A percentile compares a stretch with the other conserved stretches of the same genome.
phyloP scores from a whole-genome alignment of 192 early-diverging fungal genomes.

The Spizellomyces punctatus region DNA sequence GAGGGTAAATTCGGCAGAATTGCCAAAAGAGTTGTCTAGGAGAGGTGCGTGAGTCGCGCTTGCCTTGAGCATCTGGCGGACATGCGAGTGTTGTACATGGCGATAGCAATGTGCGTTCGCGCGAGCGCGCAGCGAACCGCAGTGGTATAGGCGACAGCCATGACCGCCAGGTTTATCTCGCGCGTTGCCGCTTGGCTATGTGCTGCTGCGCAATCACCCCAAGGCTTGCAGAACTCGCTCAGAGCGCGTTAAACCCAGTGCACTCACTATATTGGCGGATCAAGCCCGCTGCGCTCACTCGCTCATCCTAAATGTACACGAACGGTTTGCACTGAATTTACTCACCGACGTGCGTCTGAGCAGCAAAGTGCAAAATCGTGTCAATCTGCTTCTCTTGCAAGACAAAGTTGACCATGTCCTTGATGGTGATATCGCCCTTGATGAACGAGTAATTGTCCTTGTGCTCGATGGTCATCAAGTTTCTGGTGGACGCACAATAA shows the following conservation, averaged over 20 bases:
- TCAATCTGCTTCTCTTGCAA: slow-evolving; percentile 70
- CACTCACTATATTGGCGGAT: no score
- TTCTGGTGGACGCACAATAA: slow-evolving; percentile 72
- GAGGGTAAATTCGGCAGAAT: slow-evolving; percentile 76
- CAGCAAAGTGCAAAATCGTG: slow-evolving; percentile 76
- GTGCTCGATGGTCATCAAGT: slow-evolving; percentile 46
- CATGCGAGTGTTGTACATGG: no score
- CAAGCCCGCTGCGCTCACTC: no score
- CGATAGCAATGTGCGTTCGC: no score
- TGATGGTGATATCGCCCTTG: slow-evolving; percentile 71
- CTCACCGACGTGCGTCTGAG: slow-evolving; percentile 75
- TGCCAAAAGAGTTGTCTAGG: slow-evolving; percentile 77
- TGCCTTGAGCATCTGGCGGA: background rate
- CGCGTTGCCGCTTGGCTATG: no score
- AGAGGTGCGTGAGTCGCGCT: background rate
- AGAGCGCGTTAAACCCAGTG: no score
- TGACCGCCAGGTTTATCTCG: no score
- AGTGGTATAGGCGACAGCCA: no score
- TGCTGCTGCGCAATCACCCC: no score
- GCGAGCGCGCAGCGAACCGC: no score
- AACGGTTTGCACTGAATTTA: background rate
- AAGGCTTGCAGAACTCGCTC: no score
- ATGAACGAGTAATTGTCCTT: slow-evolving; percentile 66
- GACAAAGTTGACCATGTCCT: slow-evolving; percentile 64
- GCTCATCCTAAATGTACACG: no score